phyloP scores from a whole-genome alignment of 148 eudicot species.

The Silene uniflora region DNA sequence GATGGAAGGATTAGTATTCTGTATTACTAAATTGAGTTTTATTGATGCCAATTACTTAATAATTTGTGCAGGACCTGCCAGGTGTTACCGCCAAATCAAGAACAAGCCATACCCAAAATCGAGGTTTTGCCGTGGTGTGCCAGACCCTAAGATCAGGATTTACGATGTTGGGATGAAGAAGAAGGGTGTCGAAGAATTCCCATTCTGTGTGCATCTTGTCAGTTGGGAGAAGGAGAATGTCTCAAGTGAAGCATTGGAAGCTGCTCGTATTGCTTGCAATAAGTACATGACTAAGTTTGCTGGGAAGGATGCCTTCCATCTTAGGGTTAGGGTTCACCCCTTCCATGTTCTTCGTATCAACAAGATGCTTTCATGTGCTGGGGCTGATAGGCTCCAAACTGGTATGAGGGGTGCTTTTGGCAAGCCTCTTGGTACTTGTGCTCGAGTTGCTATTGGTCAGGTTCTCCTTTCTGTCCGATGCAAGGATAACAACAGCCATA shows the following conservation, averaged over 20 bases:
- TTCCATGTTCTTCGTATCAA: conserved; percentile 43
- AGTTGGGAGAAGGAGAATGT: conserved; percentile 54
- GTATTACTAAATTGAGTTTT: background rate
- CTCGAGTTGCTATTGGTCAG: conserved; percentile 41
- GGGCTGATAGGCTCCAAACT: conserved; percentile 45
- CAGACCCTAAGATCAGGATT: conserved; percentile 41
- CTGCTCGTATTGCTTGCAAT: conserved; percentile 44
- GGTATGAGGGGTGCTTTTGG: conserved; percentile 48
- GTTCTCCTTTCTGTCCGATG: conserved; percentile 40
- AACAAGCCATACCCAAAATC: conserved; percentile 53
- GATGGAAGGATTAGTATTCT: background rate
- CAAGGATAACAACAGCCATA: conserved; percentile 33
- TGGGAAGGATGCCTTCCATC: conserved; percentile 41
- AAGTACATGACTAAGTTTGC: conserved; percentile 40
- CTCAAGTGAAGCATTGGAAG: conserved; percentile 42
- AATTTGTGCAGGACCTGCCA: conserved; percentile 33
- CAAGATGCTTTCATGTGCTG: conserved; percentile 48
- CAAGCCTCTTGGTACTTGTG: conserved; percentile 36
- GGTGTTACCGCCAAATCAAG: conserved; percentile 46
- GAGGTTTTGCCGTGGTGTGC: conserved; percentile 44
- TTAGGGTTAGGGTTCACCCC: conserved; percentile 40
- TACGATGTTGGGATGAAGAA: conserved; percentile 44
- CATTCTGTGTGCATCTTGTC: conserved; percentile 42
- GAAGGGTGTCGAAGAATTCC: conserved; percentile 37
- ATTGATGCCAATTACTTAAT: no score